Evolutionary conservation across 2,329 filamentous ascomycete genomes (phyloP), one percentile per base, ranked within the genome.

Genomic region (Monilinia aucupariae): DNA sequence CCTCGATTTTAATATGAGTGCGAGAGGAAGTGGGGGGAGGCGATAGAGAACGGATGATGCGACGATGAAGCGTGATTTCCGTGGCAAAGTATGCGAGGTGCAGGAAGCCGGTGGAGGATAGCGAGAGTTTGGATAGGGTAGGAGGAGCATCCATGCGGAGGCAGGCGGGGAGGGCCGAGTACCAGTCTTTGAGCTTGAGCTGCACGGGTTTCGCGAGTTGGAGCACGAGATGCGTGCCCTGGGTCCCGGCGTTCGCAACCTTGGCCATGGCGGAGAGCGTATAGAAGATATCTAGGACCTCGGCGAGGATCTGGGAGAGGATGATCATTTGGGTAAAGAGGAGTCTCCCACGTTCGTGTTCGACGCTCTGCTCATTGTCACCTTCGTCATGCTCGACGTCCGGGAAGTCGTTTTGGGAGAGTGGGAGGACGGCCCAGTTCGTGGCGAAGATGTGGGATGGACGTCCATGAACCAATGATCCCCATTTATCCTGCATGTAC

Each of bases 401-500:
- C 30, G 87, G 85, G 69, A 92, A 92, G 73, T 92, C 89, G 63
- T 86, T 84, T 52, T 80, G 75, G 5, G 78, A 81, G n/a, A 91
- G 81, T 8, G 79, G 73, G 64, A 81, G 81, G 7, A 96, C 91
- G 1, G 87, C 91, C 91, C 91, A 96, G 74, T 96, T 85, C 53
- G 80, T 77, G 25, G 78, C 74, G 67, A 84, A 82, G 48, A 86
- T 83, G 68, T 96, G 91, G 5, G 91, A 94, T 0, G 91, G 92
- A 13, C 91, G 86, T 53, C 91, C 91, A 71, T 96, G 90, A 30
- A 94, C 87, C 25, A 96, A 79, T 2, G 91, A 87, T 20, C 89
- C 90, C 92, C 92, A 96, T 75, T 90, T 96, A 76, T 97, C 92
- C 76, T 96, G 91, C 88, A 96, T 93, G 74, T 94, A 96, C 58